Evolutionary conservation across 2,329 filamentous ascomycete species (phyloP).

Genomic region (Cordyceps tenuipes): DNA sequence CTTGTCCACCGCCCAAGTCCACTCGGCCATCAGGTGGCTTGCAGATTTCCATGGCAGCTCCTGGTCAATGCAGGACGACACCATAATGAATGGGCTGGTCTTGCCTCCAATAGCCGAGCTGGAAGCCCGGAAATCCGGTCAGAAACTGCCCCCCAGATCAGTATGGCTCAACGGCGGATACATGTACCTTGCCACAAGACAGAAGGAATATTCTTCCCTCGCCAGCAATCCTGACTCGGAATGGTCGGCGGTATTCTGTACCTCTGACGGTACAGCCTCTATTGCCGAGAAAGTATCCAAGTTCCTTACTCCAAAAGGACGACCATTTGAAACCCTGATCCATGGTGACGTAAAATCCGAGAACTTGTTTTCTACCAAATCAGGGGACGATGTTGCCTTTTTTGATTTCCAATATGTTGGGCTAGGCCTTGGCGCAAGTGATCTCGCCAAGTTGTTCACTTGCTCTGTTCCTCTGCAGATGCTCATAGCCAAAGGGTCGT

Average conservation of each 20-base stretch:
- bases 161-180: constrained; percentile 62
- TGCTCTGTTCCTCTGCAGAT: constrained; percentile 52
- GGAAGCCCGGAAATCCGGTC: constrained; percentile 19
- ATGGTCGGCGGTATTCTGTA: constrained; percentile 46
- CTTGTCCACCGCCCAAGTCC: constrained; percentile 39
- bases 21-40: constrained; percentile 53
- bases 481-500: constrained; percentile 28
- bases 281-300: constrained; percentile 45
- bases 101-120: constrained; percentile 49
- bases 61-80: constrained; percentile 29
- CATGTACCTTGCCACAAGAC: constrained; percentile 57
- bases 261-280: constrained; percentile 21
- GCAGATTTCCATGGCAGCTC: constrained; percentile 51
- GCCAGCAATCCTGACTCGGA: constrained; percentile 38
- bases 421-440: constrained; percentile 54
- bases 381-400: constrained; percentile 47
- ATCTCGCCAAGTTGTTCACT: constrained; percentile 59
- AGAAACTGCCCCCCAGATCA: constrained; percentile 17
- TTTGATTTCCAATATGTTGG: constrained; percentile 65
- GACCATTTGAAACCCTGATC: constrained; percentile 46
- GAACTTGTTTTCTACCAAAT: constrained; percentile 51
- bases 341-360: constrained; percentile 65
- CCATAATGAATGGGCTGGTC: constrained; percentile 29
- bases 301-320: constrained; percentile 38
- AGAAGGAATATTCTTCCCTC: constrained; percentile 45